Conservation (phyloP, 2,329 filamentous ascomycete species). For the Epichloe coenophiala region DNA sequence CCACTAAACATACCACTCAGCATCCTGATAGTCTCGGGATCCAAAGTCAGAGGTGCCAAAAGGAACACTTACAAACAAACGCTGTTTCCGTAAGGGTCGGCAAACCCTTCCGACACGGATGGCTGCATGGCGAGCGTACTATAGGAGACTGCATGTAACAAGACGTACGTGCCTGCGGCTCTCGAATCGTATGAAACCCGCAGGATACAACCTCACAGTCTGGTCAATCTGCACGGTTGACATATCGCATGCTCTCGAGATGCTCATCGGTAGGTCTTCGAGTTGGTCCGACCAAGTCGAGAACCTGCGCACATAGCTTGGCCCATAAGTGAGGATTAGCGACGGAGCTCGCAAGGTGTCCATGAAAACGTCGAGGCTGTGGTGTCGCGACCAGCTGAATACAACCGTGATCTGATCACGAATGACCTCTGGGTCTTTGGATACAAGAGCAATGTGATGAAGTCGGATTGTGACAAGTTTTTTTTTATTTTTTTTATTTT, state of each 20-base stretch:
- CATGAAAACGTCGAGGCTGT: constrained; percentile 74
- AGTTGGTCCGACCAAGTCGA: constrained; percentile 48
- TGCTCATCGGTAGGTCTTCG: constrained; percentile 59
- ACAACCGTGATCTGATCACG: constrained; percentile 78
- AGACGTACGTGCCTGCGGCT: constrained; percentile 3
- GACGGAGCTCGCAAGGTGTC: constrained; percentile 68
- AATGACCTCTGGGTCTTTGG: constrained; percentile 55
- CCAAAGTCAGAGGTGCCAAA: too few relatives aligned
- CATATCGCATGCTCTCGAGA: constrained; percentile 77
- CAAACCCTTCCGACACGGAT: constrained; percentile 38
- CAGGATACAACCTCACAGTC: constrained; percentile 66
- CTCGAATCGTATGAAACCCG: constrained; percentile 62
- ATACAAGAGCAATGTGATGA: constrained; percentile 71
- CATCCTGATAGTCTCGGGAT: too few relatives aligned
- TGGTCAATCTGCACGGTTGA: constrained; percentile 61
- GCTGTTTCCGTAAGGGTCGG: constrained; percentile 53
- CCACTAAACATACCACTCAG: too few relatives aligned
- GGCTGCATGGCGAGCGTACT: too few relatives aligned
- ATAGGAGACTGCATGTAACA: constrained; percentile 19
- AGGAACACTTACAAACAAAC: background rate
- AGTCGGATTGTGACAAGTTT: constrained; percentile 51
- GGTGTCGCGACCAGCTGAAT: constrained; percentile 78
- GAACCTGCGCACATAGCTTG: constrained; percentile 61
- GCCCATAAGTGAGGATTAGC: constrained; percentile 52
- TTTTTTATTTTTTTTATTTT: constrained; percentile 24